Evolutionary conservation across 2,329 filamentous ascomycete genomes (phyloP), one percentile per base, ranked within the genome.

Genomic region (Trichophaea hybrida): DNA sequence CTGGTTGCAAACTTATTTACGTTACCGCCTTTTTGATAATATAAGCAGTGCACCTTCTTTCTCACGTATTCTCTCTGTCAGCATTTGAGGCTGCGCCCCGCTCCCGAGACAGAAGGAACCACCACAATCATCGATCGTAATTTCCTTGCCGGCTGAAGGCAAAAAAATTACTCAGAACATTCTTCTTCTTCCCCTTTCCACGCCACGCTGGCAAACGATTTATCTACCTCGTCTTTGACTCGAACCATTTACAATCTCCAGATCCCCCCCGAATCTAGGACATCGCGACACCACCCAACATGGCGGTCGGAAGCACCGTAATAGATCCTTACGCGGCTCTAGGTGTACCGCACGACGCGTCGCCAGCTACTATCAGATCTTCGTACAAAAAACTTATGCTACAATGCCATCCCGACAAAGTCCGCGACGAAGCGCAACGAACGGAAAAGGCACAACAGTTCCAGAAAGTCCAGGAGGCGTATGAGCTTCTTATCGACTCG

Each of bases 371-470:
- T 67, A 91, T 96, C 71, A 85, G 87, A 69, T 79, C 81, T 55
- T 85, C 87, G 13, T 84, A 95, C 74, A 83, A 86, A 68, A 94
- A 94, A 72, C 82, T 94, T 44, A 87, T 88, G 38, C 80, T 95
- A 67, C 88, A 86, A 72, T 90, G 85, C 70, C 90, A 96, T 68
- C 90, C 90, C 37, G 90, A 96, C 76, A 94, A 95, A 74, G 81
- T 94, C 64, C 84, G 88, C 66, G 82, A 94, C 69, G 82, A 84
- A 57, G 76, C 81, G 13, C 76, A 86, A 68, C 94, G 93, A 73
- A 81, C 82, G 61, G 75, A 81, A 67, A 94, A 90, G 72, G 82
- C 86, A 68, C 84, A 88, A 67, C 84, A 94, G 73, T 98, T 97
- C 69, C 89, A 96, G 73, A 83, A 82, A 71, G 87, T 97, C 37